Percentiles rank a stretch among this genome's conserved stretches.
phyloP scores from a whole-genome alignment of 257 asterid genomes.

The Fraxinus cuspidata region DNA sequence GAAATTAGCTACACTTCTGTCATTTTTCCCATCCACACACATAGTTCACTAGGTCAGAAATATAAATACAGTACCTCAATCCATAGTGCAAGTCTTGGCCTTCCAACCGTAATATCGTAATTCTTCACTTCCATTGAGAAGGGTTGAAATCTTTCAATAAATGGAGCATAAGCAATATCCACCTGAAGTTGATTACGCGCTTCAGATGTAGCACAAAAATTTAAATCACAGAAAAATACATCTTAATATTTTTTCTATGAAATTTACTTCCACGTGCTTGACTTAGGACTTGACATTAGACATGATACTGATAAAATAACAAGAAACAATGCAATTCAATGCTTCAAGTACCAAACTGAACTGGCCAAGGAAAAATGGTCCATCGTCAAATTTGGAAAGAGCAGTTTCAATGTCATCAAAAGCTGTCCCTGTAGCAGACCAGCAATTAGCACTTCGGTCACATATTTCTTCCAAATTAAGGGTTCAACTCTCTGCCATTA shows the following conservation, averaged over 20 bases:
- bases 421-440: slow-evolving; percentile 45
- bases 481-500: slow-evolving; percentile 8
- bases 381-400: slow-evolving; percentile 68
- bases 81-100: slow-evolving; percentile 70
- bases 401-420: slow-evolving; percentile 68
- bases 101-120: slow-evolving; percentile 56
- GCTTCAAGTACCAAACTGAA: slow-evolving; percentile 66
- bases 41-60: neutral
- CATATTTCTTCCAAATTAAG: slow-evolving; percentile 14
- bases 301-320: neutral
- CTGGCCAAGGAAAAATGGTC: slow-evolving; percentile 79
- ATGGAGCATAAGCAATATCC: slow-evolving; percentile 80
- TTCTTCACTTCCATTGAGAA: slow-evolving; percentile 57
- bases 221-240: neutral
- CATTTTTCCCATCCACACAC: too few relatives aligned
- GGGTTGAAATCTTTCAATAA: slow-evolving; percentile 64
- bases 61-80: slow-evolving; percentile 49
- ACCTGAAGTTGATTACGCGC: slow-evolving; percentile 43
- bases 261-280: neutral
- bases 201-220: neutral
- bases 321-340: neutral
- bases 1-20: too few relatives aligned
- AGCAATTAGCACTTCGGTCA: slow-evolving; percentile 6
- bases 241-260: neutral
- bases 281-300: slow-evolving; percentile 4